Evolutionary conservation across 257 asterid genomes (phyloP), one percentile per base, ranked within the genome.

Genomic region (Eustoma russellianum): DNA sequence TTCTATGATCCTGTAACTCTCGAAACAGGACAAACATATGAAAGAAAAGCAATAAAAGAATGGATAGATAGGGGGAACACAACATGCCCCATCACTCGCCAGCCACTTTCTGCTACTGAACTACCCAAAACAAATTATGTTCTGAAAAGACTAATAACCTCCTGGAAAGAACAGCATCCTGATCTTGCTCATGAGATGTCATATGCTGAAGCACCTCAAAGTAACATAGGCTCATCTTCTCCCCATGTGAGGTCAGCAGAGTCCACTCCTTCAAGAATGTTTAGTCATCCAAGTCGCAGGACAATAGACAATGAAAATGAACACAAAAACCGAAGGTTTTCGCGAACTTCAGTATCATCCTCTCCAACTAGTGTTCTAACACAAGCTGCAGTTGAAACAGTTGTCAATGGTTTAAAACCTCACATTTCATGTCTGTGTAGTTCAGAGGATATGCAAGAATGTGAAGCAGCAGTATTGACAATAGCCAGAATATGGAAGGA

Each of bases 11-110:
- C 96, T 0, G 94, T 86, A 54, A 86, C 94, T 10, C 88, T 86
- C 13, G 96, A 86, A 70, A 81, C 96, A 9, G 96, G 96, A 46
- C 96, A 86, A 65, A 83, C 94, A 16, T 86, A 83, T 56, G 96
- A 86, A 75, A 72, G 92, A 55, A 86, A 73, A 74, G 94, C 94
- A 58, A 86, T 86, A 66, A 86, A 86, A 66, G 96, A 86, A 70
- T 86, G 94, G 96, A 83, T 83, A 78, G 69, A 76, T 12, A 68
- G 96, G 77, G 96, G 94, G 54, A 86, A 81, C 19, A 81, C 91
- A 51, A 77, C 94, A 34, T 86, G 96, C 46, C 96, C 96, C 13
- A 83, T 86, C 57, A 81, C 96, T 8, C 57, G 94, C 48, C 96
- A 86, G 57, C 85, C 94, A 55, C 78, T 86, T n/a, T 77, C 80